Evolutionary conservation across 345 rosid genomes (phyloP).

Genomic region (Eucalyptus guilfoylei): DNA sequence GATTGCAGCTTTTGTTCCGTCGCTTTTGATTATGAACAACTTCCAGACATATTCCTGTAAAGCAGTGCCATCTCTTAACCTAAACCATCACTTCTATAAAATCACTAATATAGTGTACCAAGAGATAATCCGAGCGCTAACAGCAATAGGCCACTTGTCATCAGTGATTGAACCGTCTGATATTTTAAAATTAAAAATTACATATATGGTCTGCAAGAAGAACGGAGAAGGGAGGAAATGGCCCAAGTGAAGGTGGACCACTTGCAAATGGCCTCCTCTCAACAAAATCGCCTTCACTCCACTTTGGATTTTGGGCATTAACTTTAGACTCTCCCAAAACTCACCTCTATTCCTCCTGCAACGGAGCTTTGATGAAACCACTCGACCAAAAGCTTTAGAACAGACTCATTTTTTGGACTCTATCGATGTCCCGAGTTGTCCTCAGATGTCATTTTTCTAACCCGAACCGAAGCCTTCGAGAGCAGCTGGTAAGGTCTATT

Average conservation of each 20-base stretch:
- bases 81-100: too few relatives aligned
- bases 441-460: neutral
- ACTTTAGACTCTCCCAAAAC: neutral
- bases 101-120: fast-evolving
- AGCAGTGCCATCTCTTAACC: neutral
- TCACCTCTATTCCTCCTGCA: neutral
- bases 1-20: neutral
- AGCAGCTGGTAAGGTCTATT: neutral
- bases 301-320: neutral
- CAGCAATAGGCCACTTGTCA: neutral
- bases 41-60: neutral
- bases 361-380: neutral
- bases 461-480: neutral
- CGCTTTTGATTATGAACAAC: neutral
- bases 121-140: neutral
- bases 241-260: too few relatives aligned
- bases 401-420: neutral
- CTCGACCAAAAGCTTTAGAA: neutral
- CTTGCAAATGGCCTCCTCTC: too few relatives aligned
- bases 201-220: neutral
- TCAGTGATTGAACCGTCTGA: neutral
- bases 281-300: neutral
- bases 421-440: neutral
- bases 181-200: too few relatives aligned
- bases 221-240: neutral